Percentiles rank a stretch among this genome's conserved stretches.
phyloP scores from a whole-genome alignment of 176 grass and related monocot species.

The Cenchrus fungigraminus region DNA sequence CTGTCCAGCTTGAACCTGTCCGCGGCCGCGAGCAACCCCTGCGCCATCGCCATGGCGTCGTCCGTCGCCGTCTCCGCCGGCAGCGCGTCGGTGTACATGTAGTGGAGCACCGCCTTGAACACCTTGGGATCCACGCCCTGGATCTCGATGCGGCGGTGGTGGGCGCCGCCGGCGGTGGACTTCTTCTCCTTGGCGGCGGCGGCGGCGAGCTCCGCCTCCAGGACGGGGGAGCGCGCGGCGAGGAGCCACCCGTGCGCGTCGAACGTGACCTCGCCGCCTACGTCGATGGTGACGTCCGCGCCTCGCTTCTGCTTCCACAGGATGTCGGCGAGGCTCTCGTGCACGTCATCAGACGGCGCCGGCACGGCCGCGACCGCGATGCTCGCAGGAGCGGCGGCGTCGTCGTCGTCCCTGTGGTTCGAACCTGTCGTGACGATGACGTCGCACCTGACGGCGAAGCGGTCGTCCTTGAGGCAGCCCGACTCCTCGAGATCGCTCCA shows the following conservation, averaged over 20 bases:
- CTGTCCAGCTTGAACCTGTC: neutral
- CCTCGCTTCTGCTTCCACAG: neutral
- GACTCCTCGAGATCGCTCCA: neutral
- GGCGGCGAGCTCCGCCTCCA: neutral
- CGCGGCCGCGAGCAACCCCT: neutral
- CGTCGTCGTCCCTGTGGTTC: neutral
- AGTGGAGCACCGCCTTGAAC: constrained; percentile 7
- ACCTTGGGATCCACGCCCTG: neutral
- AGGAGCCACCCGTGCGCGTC: constrained; percentile 20
- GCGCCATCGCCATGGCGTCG: neutral
- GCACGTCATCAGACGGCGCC: neutral
- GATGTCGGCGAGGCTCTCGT: neutral
- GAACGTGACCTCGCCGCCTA: neutral
- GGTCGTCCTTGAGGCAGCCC: neutral
- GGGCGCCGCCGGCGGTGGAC: too few species aligned
- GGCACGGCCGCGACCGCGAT: too few species aligned
- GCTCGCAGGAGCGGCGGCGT: too few species aligned
- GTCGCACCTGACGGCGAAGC: constrained; percentile 9
- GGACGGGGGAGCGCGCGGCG: neutral
- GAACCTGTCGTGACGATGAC: neutral
- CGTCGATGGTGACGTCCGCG: neutral
- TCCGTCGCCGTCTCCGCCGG: neutral
- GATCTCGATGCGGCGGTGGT: neutral
- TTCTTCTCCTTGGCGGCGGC: neutral
- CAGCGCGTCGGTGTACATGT: constrained; percentile 24